Base-by-base conservation (phyloP, 225 moss, liverwort and hornwort species). In the Physcomitrellopsis africana region DNA sequence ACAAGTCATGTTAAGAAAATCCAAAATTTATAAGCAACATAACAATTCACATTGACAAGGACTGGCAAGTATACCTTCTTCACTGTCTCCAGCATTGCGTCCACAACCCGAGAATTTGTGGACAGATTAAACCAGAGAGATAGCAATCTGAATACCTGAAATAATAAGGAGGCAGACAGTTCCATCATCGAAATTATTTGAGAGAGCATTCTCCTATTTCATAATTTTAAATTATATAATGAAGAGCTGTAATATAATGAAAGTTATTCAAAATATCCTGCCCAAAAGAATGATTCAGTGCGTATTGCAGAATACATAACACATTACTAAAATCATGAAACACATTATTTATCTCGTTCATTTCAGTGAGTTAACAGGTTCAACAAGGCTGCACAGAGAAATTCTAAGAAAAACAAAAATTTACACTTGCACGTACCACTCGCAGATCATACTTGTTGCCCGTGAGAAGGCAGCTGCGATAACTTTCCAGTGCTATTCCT, bases 91-190 rank as follows among this genome's bases (percentile, higher is more conserved):
- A 87, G 85, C 97, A 97, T 97, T 72, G 84, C 89, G 41, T 88
- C 84, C 45, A 97, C 86, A 67, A 97, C 97, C 60, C 71, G 76
- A 59, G 84, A 79, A 68, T 87, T 82, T 54, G 87, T 72, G 45
- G 93, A 90, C 47, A 97, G 79, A 69, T 87, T 89, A 77, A 97
- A 97, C 94, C 97, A 97, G n/a, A 94, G 76, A 16, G 94, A 93
- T 54, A 97, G 76, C 16, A 97, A 75, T 75, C 93, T 88, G 76
- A 97, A 97, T 8, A 97, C 94, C 96, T 94, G 86, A 75, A 15
- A 61, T 66, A 46, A 62, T 51, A 81, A 79, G 56, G 63, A 77
- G 68, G 56, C 41, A 23, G 49, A 69, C 42, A 66, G 22, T 41
- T 20, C 63, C 53, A 67, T 60, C 49, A 18, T 51, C 42, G 41